Conservation (phyloP, 2,329 filamentous ascomycete species). For the Fusarium scirpi region DNA sequence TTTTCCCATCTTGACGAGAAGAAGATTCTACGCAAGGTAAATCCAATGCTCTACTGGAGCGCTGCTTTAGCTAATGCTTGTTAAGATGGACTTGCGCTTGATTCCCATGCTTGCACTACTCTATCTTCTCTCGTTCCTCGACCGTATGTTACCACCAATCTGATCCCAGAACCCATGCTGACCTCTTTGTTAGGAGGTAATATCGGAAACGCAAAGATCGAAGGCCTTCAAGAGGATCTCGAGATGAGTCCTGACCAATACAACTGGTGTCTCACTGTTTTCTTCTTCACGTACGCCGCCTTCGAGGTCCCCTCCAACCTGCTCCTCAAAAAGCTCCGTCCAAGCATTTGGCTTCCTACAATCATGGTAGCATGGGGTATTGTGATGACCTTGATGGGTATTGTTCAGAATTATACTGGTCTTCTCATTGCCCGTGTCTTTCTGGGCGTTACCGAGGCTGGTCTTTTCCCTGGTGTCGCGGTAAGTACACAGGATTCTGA, state of each 20-base stretch:
- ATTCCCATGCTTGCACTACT: slow-evolving; percentile 74
- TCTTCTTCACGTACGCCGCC: slow-evolving; percentile 82
- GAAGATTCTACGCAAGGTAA: slow-evolving; percentile 67
- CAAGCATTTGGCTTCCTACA: slow-evolving; percentile 78
- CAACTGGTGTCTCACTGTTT: slow-evolving; percentile 76
- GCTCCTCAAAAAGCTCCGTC: slow-evolving; percentile 78
- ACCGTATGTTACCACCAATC: slow-evolving; percentile 55
- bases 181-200: slow-evolving; percentile 62
- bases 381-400: slow-evolving; percentile 65
- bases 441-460: slow-evolving; percentile 75
- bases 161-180: neutral
- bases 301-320: slow-evolving; percentile 85
- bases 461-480: slow-evolving; percentile 73
- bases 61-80: neutral
- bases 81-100: slow-evolving; percentile 63
- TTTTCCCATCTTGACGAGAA: slow-evolving; percentile 59
- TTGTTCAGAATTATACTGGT: slow-evolving; percentile 62
- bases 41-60: neutral
- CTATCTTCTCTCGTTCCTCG: slow-evolving; percentile 77
- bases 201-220: slow-evolving; percentile 75
- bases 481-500: slow-evolving; percentile 39
- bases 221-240: slow-evolving; percentile 64
- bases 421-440: slow-evolving; percentile 65
- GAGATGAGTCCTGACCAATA: slow-evolving; percentile 75
- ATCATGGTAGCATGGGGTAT: slow-evolving; percentile 76